Percentiles rank a stretch among this genome's conserved stretches.
Conservation (phyloP, 2,329 filamentous ascomycete genomes). For the Aspergillus versicolor region DNA sequence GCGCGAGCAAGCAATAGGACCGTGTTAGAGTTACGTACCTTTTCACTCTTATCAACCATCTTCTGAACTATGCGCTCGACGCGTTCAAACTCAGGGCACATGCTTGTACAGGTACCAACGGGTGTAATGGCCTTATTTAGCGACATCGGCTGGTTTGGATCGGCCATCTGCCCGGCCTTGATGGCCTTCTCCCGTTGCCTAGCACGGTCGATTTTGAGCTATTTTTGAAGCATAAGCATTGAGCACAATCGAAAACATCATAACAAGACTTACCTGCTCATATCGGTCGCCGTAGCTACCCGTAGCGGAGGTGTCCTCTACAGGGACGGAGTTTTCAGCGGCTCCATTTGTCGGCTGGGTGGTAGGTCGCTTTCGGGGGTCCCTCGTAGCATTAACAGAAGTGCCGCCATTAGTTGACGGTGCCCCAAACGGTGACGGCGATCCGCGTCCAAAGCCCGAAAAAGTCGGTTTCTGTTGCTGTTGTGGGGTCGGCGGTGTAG, state of each 20-base stretch:
- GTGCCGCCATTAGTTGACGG: slow-evolving; percentile 16
- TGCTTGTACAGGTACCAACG: slow-evolving; percentile 61
- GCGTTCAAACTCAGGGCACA: slow-evolving; percentile 65
- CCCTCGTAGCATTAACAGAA: slow-evolving; percentile 16
- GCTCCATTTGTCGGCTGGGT: slow-evolving; percentile 11
- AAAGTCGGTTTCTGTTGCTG: slow-evolving; percentile 23
- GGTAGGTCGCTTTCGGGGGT: slow-evolving; percentile 15
- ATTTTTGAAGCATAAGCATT: slow-evolving; percentile 6
- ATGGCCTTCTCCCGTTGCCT: slow-evolving; percentile 54
- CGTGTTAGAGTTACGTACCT: slow-evolving; percentile 39
- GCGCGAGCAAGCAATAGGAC: slow-evolving; percentile 10
- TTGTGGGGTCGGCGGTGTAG: slow-evolving; percentile 16
- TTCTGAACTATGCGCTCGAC: slow-evolving; percentile 62
- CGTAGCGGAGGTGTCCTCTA: slow-evolving; percentile 25
- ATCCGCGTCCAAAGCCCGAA: slow-evolving; percentile 19
- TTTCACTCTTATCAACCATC: slow-evolving; percentile 61
- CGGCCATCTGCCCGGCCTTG: slow-evolving; percentile 53
- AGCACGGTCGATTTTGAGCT: slow-evolving; percentile 53
- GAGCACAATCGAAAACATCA: background rate
- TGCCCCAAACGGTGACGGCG: slow-evolving; percentile 13
- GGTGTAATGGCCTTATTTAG: slow-evolving; percentile 62
- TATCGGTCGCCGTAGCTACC: slow-evolving; percentile 36
- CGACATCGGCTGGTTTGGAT: slow-evolving; percentile 60
- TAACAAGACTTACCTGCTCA: slow-evolving; percentile 32
- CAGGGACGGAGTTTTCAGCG: slow-evolving; percentile 11